Conservation (phyloP, 176 grass and related monocot species). For the Lolium multiflorum region DNA sequence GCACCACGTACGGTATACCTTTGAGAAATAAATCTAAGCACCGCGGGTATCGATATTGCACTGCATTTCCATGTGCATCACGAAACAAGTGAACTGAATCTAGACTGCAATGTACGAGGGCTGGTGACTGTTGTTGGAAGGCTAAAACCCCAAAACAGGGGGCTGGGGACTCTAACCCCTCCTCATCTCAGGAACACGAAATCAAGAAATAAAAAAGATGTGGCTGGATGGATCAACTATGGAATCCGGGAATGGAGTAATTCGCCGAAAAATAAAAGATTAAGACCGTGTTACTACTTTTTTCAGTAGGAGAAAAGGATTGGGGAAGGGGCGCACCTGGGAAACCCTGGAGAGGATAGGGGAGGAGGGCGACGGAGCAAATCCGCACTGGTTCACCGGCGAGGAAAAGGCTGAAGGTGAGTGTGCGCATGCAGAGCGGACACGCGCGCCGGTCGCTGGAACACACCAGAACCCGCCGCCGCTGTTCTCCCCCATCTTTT, state of each 20-base stretch:
- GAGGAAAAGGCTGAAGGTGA: background rate
- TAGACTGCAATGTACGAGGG: background rate
- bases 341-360: background rate
- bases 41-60: background rate
- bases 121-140: background rate
- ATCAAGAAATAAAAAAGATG: background rate
- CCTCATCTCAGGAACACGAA: background rate
- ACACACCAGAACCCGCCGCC: background rate
- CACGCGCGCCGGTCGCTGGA: background rate
- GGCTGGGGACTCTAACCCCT: background rate
- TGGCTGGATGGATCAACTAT: background rate
- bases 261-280: background rate
- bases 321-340: background rate
- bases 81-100: background rate
- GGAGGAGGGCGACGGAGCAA: background rate
- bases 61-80: background rate
- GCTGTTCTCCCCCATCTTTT: background rate
- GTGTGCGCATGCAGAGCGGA: background rate
- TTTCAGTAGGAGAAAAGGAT: background rate
- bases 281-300: background rate
- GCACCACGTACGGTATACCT: background rate
- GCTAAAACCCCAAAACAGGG: background rate
- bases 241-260: background rate
- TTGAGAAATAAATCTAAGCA: background rate
- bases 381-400: background rate